Evolutionary conservation across 805 yeast species (phyloP).

Genomic region (Zygosaccharomyces bailii): DNA sequence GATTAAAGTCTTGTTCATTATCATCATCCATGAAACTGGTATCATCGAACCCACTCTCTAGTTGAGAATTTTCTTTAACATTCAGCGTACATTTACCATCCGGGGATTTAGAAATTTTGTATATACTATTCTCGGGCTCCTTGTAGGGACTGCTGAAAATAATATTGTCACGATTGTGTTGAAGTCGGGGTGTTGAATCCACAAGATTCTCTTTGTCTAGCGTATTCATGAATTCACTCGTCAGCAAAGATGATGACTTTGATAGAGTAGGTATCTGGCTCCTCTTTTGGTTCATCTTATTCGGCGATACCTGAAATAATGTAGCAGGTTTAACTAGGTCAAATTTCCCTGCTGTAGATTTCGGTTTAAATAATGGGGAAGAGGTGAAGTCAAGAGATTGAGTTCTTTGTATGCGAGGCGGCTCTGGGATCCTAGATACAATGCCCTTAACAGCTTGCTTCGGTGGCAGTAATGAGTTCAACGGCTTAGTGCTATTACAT

Average conservation of each 20-base stretch:
- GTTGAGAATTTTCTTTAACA: constrained; percentile 18
- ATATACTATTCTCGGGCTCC: constrained; percentile 32
- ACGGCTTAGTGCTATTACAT: constrained; percentile 18
- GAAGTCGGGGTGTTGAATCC: constrained; percentile 15
- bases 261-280: constrained; percentile 24
- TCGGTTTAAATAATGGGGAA: constrained; percentile 14
- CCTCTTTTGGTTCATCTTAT: constrained; percentile 17
- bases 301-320: constrained; percentile 26
- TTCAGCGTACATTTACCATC: constrained; percentile 33
- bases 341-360: constrained; percentile 6
- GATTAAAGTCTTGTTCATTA: constrained; percentile 27
- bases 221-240: constrained; percentile 1
- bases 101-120: constrained; percentile 32
- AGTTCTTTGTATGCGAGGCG: constrained; percentile 16
- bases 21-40: constrained; percentile 33
- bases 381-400: constrained; percentile 16
- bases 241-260: constrained; percentile 11
- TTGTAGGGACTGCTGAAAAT: constrained; percentile 28
- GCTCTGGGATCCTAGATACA: constrained; percentile 15
- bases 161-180: constrained; percentile 2
- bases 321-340: constrained; percentile 24
- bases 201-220: constrained; percentile 15
- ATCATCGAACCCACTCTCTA: constrained; percentile 28
- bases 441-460: constrained; percentile 16
- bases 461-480: constrained; percentile 18